Base-by-base conservation (phyloP, 371 early-diverging fungal genomes). In the Smittium culicis region DNA sequence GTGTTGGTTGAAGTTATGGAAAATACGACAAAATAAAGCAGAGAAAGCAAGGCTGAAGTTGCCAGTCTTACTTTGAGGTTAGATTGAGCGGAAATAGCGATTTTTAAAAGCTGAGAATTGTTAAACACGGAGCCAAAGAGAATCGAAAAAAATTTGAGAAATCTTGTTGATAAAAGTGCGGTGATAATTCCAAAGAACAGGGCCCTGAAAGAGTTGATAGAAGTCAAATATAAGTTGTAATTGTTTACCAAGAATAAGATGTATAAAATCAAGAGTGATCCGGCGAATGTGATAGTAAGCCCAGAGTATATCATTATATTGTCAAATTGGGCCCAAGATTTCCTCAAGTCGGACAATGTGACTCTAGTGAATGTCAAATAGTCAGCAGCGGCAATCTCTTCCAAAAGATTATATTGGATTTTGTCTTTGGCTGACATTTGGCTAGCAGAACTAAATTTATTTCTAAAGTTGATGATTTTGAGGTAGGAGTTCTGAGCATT, bases 311-410 rank as follows among this genome's bases (percentile, higher is more conserved):
- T 90, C 29, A 80, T 76, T 0, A 77, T 78, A 0, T 85, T 76
- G 61, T 95, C 93, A 72, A 97, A 97, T 35, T 91, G 90, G 3
- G 95, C 92, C 96, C 97, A 97, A 56, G 90, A 83, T 27, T 82
- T 76, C 20, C 91, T 84, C 65, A 90, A 86, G 28, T 84, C 83
- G 16, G 82, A 79, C 31, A 95, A 78, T 0, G 88, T 81, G 17
- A 75, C 72, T 1, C 88, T 77, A 61, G 87, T 74, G 65, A 89
- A 93, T 1, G 58, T 72, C 8, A 68, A 61, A 68, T 76, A 77
- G 61, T 69, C 67, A 1, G 70, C 68, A 0, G 77, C 70, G 5
- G 72, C 74, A 11, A 20, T 31, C 57, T 76, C 73, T 27, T 73
- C 76, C 17, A 66, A 55, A 62, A 30, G 45, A 27, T 31, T 61